These are phyloP conservation scores for Helianthus tuberosus DNA, from an alignment of 129 eudicot species.

Conservation along the genomic window DNA sequence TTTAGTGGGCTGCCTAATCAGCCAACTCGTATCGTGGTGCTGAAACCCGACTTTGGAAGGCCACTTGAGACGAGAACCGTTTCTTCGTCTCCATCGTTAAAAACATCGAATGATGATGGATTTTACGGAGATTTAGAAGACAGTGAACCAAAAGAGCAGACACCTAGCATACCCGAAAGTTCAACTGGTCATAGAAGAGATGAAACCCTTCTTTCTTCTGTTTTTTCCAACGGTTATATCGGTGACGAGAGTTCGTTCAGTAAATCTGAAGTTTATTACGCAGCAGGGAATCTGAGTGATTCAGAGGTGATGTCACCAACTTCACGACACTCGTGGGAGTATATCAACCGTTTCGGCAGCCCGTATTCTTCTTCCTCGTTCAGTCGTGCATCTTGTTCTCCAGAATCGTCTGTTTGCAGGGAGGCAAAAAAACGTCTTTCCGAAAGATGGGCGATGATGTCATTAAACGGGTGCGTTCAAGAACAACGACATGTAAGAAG, in stretches of 20 bases:
- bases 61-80: conserved; percentile 43
- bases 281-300: conserved; percentile 73
- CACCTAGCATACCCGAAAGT: conserved; percentile 37
- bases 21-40: conserved; percentile 88
- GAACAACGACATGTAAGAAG: conserved; percentile 66
- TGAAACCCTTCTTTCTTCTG: conserved; percentile 72
- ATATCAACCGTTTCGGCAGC: conserved; percentile 58
- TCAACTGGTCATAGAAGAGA: conserved; percentile 59
- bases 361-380: conserved; percentile 69
- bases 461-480: conserved; percentile 59
- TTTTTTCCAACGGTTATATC: conserved; percentile 78
- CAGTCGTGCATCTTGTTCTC: conserved; percentile 84
- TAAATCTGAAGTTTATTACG: conserved; percentile 80
- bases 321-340: conserved; percentile 97
- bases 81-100: conserved; percentile 51
- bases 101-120: conserved; percentile 39
- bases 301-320: conserved; percentile 79
- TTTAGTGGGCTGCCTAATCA: conserved; percentile 44
- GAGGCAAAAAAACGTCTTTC: conserved; percentile 99
- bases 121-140: conserved; percentile 55
- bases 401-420: conserved; percentile 88
- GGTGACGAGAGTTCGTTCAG: conserved; percentile 86
- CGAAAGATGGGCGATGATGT: conserved; percentile 98
- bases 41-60: conserved; percentile 73
- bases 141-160: conserved; percentile 50